phyloP scores from a whole-genome alignment of 257 asterid species.

The Orobanche coerulescens region DNA sequence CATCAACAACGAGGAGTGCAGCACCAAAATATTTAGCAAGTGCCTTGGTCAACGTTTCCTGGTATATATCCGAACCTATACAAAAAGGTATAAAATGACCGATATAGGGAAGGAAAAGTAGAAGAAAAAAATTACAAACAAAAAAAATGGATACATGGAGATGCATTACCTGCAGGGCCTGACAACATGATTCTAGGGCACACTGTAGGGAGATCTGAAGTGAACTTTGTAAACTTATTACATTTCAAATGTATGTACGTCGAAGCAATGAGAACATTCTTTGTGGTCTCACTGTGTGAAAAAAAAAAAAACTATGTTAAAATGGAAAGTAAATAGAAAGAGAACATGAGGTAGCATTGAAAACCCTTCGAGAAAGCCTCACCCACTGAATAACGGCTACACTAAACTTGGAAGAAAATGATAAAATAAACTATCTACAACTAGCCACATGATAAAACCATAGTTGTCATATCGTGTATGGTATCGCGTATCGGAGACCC shows the following conservation, averaged over 20 bases:
- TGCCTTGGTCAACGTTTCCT: constrained; percentile 76
- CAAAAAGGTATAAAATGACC: not conserved
- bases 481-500: too few relatives aligned
- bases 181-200: constrained; percentile 81
- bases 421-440: not conserved
- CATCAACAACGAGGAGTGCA: constrained; percentile 62
- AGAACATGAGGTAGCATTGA: not conserved
- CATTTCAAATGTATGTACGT: constrained; percentile 75
- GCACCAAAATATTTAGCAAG: constrained; percentile 65
- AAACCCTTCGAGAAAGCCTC: not conserved
- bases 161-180: constrained; percentile 77
- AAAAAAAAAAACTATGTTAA: not conserved
- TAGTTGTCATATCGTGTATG: too few relatives aligned
- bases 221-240: constrained; percentile 45
- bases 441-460: not conserved
- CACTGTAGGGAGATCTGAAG: constrained; percentile 71
- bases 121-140: not conserved
- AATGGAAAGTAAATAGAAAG: not conserved
- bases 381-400: not conserved
- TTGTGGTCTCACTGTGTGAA: constrained; percentile 68
- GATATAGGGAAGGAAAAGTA: constrained; percentile 10
- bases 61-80: constrained; percentile 87
- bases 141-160: not conserved
- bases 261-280: constrained; percentile 74
- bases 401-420: not conserved